These are phyloP conservation scores for Fagus sylvatica DNA, from an alignment of 306 rosid genomes.

Conservation along the genomic window DNA sequence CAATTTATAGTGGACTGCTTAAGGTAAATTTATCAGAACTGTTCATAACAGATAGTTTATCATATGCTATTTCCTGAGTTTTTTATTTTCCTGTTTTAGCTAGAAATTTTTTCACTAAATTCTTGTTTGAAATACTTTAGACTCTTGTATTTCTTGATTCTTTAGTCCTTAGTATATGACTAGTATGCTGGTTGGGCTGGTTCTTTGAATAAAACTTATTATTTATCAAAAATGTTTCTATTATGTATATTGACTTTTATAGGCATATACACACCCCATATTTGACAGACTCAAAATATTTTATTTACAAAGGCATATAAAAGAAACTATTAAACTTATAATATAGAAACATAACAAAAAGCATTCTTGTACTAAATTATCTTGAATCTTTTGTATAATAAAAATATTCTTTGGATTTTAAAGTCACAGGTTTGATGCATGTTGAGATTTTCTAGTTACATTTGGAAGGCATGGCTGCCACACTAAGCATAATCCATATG, in stretches of 20 bases:
- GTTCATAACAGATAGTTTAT: not conserved
- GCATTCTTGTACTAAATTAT: not conserved
- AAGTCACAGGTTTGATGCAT: too few species aligned
- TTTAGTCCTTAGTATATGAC: too few species aligned
- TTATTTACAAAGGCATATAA: not conserved
- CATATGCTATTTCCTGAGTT: not conserved
- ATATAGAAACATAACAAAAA: not conserved
- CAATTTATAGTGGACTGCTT: slow-evolving; percentile 84
- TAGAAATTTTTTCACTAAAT: slow-evolving; percentile 6
- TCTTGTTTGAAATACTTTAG: not conserved
- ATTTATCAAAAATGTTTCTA: not conserved
- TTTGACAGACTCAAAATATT: not conserved
- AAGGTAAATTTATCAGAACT: slow-evolving; percentile 48
- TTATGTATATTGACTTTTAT: slow-evolving; percentile 21
- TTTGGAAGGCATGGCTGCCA: not conserved
- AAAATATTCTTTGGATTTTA: not conserved
- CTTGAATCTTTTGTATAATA: not conserved
- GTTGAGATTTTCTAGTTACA: not conserved
- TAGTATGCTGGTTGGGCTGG: too few species aligned
- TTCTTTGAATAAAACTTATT: too few species aligned
- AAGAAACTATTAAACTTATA: not conserved
- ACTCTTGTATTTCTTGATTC: too few species aligned
- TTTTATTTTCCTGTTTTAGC: slow-evolving; percentile 3
- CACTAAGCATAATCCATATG: not conserved
- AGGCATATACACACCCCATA: not conserved